These are phyloP conservation scores for Catenaria anguillulae DNA, from an alignment of 371 early-diverging fungal species.

Conservation along the genomic window DNA sequence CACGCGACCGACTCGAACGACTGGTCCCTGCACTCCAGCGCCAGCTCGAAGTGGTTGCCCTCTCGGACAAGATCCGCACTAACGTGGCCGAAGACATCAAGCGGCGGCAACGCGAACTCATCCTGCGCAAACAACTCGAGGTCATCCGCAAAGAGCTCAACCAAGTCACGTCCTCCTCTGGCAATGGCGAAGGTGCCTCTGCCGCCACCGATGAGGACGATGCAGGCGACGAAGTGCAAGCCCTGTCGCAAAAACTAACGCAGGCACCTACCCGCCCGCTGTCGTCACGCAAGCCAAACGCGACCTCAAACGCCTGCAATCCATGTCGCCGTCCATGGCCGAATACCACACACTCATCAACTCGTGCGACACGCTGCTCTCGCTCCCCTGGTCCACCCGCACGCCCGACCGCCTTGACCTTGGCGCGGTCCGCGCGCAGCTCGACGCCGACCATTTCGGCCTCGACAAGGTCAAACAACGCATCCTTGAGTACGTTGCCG, in stretches of 20 bases:
- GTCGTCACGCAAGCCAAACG: not conserved
- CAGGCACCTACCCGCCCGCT: not conserved
- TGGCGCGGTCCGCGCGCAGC: conserved; percentile 37
- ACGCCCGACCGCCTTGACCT: conserved; percentile 53
- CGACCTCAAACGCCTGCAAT: not conserved
- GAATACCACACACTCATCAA: conserved; percentile 8
- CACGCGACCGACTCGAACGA: not conserved
- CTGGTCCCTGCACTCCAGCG: not conserved
- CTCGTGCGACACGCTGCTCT: conserved; percentile 57
- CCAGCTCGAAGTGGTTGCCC: not conserved
- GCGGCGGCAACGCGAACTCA: conserved; percentile 54
- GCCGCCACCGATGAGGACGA: not conserved
- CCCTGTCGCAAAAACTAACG: not conserved
- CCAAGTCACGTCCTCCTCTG: conserved; percentile 18
- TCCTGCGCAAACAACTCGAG: conserved; percentile 34
- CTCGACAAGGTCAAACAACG: conserved; percentile 66
- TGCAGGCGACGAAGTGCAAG: not conserved
- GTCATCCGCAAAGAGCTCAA: conserved; percentile 70
- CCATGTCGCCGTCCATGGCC: not conserved
- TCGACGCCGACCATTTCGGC: conserved; percentile 71
- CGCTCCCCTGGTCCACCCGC: conserved; percentile 58
- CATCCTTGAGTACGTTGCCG: conserved; percentile 67
- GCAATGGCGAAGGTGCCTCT: not conserved
- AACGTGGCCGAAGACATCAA: conserved; percentile 54
- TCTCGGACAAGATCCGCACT: not conserved